These are phyloP conservation scores for Fusarium sp. DNA, from an alignment of 2,329 filamentous ascomycete species.

Conservation along the genomic window DNA sequence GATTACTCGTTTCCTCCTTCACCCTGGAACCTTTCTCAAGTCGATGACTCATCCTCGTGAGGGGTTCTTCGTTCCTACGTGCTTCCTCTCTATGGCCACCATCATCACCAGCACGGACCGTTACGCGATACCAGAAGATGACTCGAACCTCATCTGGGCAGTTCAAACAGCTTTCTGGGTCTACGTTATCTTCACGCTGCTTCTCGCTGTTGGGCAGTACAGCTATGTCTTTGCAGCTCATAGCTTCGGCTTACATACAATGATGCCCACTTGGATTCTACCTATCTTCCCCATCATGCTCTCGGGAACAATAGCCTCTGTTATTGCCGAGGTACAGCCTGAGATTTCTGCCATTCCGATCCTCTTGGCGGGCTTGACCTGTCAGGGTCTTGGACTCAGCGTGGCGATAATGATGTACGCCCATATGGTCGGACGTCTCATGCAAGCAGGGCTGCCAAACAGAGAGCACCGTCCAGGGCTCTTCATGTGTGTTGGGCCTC, in stretches of 20 bases:
- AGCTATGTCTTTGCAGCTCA: slow-evolving; percentile 71
- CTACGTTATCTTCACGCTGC: slow-evolving; percentile 69
- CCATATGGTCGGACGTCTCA: slow-evolving; percentile 75
- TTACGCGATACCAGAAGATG: slow-evolving; percentile 69
- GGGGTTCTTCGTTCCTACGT: slow-evolving; percentile 77
- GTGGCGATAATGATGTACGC: slow-evolving; percentile 77
- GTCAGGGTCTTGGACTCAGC: slow-evolving; percentile 75
- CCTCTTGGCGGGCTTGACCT: slow-evolving; percentile 71
- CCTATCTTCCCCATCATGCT: slow-evolving; percentile 83
- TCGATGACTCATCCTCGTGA: slow-evolving; percentile 73
- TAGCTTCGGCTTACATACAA: slow-evolving; percentile 68
- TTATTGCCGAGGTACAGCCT: slow-evolving; percentile 71
- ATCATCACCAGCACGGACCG: slow-evolving; percentile 73
- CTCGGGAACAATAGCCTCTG: slow-evolving; percentile 74
- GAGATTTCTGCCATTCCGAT: slow-evolving; percentile 68
- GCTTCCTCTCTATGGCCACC: slow-evolving; percentile 74
- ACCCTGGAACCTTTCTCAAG: slow-evolving; percentile 62
- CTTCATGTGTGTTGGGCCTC: slow-evolving; percentile 79
- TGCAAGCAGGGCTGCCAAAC: slow-evolving; percentile 70
- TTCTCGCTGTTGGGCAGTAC: slow-evolving; percentile 73
- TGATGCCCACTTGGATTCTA: slow-evolving; percentile 80
- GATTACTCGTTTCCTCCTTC: slow-evolving; percentile 68
- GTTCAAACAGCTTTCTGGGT: slow-evolving; percentile 75
- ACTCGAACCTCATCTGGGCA: slow-evolving; percentile 64
- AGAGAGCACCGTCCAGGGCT: slow-evolving; percentile 72